These are phyloP conservation scores for Candida boleticola DNA, from an alignment of 805 yeast species.

Conservation along the genomic window DNA sequence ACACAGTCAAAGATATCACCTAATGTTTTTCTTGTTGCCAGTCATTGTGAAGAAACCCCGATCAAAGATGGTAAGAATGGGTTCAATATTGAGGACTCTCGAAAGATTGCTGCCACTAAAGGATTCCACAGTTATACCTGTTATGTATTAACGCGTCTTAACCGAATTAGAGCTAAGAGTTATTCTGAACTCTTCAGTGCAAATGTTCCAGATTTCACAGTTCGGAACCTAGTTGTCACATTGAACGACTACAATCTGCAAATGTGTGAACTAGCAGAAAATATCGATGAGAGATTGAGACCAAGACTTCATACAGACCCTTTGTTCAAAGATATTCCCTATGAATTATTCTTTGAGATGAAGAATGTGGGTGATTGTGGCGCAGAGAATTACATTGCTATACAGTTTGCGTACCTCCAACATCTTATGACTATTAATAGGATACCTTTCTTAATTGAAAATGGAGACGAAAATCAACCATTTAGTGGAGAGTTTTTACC, in stretches of 20 bases:
- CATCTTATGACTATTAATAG: slow-evolving; percentile 39
- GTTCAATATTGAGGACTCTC: not conserved
- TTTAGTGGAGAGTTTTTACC: slow-evolving; percentile 9
- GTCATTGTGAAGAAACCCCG: not conserved
- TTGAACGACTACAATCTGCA: slow-evolving; percentile 27
- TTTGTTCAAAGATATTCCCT: slow-evolving; percentile 15
- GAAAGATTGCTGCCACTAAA: not conserved
- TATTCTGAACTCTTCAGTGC: slow-evolving; percentile 34
- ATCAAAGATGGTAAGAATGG: not conserved
- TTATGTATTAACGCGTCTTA: slow-evolving; percentile 14
- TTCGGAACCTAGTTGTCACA: slow-evolving; percentile 17
- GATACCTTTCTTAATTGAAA: slow-evolving; percentile 23
- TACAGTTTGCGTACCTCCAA: slow-evolving; percentile 31
- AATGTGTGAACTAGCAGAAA: slow-evolving; percentile 23
- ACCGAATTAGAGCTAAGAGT: slow-evolving; percentile 27
- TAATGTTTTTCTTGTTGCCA: not conserved
- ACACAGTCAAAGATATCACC: slow-evolving; percentile 2
- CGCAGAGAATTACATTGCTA: slow-evolving; percentile 16
- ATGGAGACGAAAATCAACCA: slow-evolving; percentile 5
- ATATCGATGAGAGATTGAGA: slow-evolving; percentile 15
- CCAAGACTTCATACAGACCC: slow-evolving; percentile 36
- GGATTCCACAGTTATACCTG: slow-evolving; percentile 6
- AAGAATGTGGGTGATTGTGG: not conserved
- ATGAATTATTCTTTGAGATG: not conserved
- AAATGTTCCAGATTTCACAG: slow-evolving; percentile 17